Evolutionary conservation across 306 rosid genomes (phyloP).

Genomic region (Casuarina equisetifolia): DNA sequence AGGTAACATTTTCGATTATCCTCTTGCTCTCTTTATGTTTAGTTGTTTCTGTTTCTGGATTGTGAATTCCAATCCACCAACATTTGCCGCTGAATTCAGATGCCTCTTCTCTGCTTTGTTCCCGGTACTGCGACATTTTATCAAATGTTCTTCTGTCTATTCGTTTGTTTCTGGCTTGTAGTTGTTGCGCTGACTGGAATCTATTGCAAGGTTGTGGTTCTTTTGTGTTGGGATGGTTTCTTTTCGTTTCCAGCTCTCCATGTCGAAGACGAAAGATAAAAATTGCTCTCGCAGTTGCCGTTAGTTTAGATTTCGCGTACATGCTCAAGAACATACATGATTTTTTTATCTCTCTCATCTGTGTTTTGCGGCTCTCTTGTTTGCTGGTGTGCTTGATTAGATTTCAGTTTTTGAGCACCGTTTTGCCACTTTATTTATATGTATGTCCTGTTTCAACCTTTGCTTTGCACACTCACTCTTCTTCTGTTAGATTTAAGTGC

Average conservation of each 20-base stretch:
- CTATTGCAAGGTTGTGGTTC: not conserved
- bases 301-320: constrained; percentile 23
- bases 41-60: not conserved
- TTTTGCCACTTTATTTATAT: not conserved
- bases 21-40: constrained; percentile 12
- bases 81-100: constrained; percentile 11
- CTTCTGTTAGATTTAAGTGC: not conserved
- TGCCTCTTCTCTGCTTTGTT: not conserved
- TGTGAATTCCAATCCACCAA: constrained; percentile 30
- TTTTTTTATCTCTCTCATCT: not conserved
- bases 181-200: not conserved
- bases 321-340: not conserved
- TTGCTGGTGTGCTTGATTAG: constrained; percentile 2
- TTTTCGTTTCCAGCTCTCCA: not conserved
- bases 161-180: not conserved
- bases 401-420: not conserved
- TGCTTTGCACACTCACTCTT: not conserved
- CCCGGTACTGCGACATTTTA: not conserved
- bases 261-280: not conserved
- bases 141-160: not conserved
- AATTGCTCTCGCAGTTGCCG: not conserved
- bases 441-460: not conserved
- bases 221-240: not conserved
- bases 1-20: constrained; percentile 23
- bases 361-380: constrained; percentile 1